Conservation (phyloP, 2,329 filamentous ascomycete genomes). For the Talaromyces pinophilus region DNA sequence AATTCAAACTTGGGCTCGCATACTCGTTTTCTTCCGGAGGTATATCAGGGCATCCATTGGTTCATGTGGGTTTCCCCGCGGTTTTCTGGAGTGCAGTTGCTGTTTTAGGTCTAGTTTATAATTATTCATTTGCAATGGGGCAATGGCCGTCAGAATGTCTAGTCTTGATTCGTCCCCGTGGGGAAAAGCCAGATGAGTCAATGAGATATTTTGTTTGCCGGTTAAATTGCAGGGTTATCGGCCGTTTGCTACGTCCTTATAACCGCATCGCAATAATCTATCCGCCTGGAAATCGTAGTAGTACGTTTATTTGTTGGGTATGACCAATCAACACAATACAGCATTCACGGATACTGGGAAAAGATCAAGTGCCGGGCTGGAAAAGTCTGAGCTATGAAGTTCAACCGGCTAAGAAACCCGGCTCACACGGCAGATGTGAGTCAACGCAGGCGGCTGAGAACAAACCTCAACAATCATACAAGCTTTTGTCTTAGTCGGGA, state of each 20-base stretch:
- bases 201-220: neutral
- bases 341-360: neutral
- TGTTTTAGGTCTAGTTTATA: neutral
- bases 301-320: neutral
- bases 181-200: neutral
- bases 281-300: neutral
- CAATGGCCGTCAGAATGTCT: neutral
- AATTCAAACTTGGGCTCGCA: neutral
- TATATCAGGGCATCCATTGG: neutral
- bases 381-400: neutral
- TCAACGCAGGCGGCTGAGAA: neutral
- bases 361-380: neutral
- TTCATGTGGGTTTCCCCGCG: slow-evolving; percentile 3
- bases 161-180: slow-evolving; percentile 12
- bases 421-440: neutral
- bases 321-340: neutral
- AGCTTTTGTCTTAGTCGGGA: neutral
- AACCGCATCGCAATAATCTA: neutral
- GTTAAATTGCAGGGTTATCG: slow-evolving; percentile 6
- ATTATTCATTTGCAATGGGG: neutral
- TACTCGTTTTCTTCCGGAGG: neutral
- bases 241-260: neutral
- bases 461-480: neutral
- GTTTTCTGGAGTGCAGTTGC: neutral
- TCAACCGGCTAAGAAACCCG: neutral